Conservation (phyloP, 768 basidiomycete genomes). For the Gymnopilus dilepis region DNA sequence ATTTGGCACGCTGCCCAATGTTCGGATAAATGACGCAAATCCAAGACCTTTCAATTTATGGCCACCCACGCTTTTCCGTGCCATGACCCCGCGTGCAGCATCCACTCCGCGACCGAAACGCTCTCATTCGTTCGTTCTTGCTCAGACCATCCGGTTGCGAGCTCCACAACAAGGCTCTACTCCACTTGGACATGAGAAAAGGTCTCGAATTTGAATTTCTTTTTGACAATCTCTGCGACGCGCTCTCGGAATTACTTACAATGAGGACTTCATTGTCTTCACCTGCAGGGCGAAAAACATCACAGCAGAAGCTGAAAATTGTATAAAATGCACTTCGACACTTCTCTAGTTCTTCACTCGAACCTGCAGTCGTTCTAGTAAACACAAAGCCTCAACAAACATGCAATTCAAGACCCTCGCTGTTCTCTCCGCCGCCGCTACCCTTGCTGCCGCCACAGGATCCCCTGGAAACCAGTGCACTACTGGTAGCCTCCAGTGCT, state of each 20-base stretch:
- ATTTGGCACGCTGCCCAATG: no score
- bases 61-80: no score
- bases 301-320: not conserved
- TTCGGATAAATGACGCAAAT: no score
- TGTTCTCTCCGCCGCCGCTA: constrained; percentile 13
- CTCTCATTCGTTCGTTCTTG: no score
- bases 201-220: not conserved
- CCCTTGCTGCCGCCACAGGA: constrained; percentile 25
- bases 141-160: not conserved
- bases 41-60: no score
- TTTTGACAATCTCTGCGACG: not conserved
- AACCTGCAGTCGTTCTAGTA: constrained; percentile 11
- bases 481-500: constrained; percentile 32
- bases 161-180: not conserved
- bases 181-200: not conserved
- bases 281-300: not conserved
- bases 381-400: constrained; percentile 5
- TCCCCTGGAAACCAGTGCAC: constrained; percentile 26
- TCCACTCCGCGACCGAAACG: no score
- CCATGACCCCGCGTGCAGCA: no score
- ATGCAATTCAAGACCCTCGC: constrained; percentile 23
- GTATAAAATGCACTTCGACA: not conserved
- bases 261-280: not conserved
- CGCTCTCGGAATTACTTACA: not conserved
- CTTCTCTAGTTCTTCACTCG: constrained; percentile 10